Base-by-base conservation (phyloP, 129 eudicot species). In the Artemisia annua region DNA sequence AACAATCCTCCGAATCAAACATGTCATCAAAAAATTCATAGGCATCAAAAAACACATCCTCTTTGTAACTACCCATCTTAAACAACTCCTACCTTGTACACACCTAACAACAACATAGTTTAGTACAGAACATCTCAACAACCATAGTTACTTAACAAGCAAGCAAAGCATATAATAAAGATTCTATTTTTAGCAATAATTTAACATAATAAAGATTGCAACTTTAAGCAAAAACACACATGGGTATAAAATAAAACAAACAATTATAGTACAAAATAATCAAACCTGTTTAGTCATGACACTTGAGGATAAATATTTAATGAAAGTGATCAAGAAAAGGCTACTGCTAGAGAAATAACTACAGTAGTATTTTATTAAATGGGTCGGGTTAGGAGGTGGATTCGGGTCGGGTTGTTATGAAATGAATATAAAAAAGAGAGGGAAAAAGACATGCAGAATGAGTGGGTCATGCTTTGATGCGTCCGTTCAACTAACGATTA, bases 11-110 rank as follows among this genome's bases (percentile, higher is more conserved):
- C 51, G 79, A 66, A 77, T 88, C 92, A 66, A 85, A 82, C 73
- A 65, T 75, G 66, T 78, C 75, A 54, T 71, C 49, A 11, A 83
- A 74, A 70, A 75, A 94, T 28, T 89, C 95, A 68, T 70, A 80
- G 71, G 88, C 79, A 56, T 87, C 96, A 67, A 80, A 84, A 71
- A 85, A 93, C 7, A 73, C 74, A 78, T 89, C 90, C 55, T 85
- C 85, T 66, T 78, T 70, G 70, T 43, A 67, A 76, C 66, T 70
- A 71, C 73, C 83, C 93, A 87, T 85, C 81, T 28, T 82, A 76
- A 20, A 48, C 63, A 20, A 48, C 63, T 79, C 72, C 51, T 48
- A 48, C 72, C 72, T 77, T 84, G 57, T 78, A 86, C 79, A 76
- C 44, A 20, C 72, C 73, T 71, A 48, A 63, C 44, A 78, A 30